Base-by-base conservation (phyloP, 805 yeast genomes). In the Ogataea allantospora region DNA sequence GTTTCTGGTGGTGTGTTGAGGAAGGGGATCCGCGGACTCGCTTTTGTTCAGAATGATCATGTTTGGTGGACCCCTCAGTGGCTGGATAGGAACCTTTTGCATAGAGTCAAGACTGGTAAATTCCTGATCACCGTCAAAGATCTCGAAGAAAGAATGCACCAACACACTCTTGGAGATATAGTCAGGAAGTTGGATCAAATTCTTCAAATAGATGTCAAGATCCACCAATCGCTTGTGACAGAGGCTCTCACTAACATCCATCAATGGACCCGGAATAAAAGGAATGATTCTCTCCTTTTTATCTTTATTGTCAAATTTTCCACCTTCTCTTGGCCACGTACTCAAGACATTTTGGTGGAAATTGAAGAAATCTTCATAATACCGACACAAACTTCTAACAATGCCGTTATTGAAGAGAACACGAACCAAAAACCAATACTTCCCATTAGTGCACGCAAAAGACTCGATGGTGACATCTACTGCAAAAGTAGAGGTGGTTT, bases 361-460 rank as follows among this genome's bases (percentile, higher is more conserved):
- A 58, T 93, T 95, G 61, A 89, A 93, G 58, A 93, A 93, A 65
- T 93, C 99, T 60, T 91, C 96, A 63, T 93, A 93, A 63, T 75
- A 89, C 43, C 99, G 73, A 61, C 93, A 88, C 46, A 93, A 67
- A 43, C 78, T 77, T 41, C 96, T 71, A 14, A 63, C 59, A 35
- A 71, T 70, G n/a, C 91, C 93, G 56, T 80, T 78, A 12, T 81
- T 71, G 47, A 87, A 62, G 40, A 74, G 70, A 17, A 84, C 87
- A 22, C 73, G 67, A 4, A 91, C 75, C 40, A 86, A 73, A 63
- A 84, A 91, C 87, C 95, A 91, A 62, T 86, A 91, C 45, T 95
- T 75, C 12, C 91, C 95, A 43, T 83, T 85, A 42, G 87, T 89
- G 45, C 82, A 74, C 24, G 83, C 80, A 60, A 82, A 88, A 3